These are phyloP conservation scores for Melampsora americana DNA, from an alignment of 1,284 basidiomycete genomes.

Conservation along the genomic window DNA sequence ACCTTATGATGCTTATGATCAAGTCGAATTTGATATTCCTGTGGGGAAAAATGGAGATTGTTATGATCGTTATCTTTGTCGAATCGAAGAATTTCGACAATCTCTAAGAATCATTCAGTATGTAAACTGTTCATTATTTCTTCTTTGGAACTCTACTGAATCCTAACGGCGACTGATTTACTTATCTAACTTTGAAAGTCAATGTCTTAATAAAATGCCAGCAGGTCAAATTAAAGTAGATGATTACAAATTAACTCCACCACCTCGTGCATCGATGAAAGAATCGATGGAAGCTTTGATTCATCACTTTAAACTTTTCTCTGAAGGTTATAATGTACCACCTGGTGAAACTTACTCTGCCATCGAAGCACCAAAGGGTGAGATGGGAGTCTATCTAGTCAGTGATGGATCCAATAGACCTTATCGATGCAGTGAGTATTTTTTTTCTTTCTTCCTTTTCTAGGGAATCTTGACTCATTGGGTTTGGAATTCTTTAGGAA, in stretches of 20 bases:
- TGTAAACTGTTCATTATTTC: conserved; percentile 57
- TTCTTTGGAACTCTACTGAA: not conserved
- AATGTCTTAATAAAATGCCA: conserved; percentile 97
- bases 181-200: conserved; percentile 41
- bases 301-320: conserved; percentile 96
- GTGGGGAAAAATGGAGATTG: conserved; percentile 96
- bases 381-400: conserved; percentile 95
- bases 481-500: not conserved
- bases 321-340: conserved; percentile 95
- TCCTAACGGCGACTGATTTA: not conserved
- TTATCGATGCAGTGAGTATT: conserved; percentile 82
- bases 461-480: not conserved
- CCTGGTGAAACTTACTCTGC: conserved; percentile 94
- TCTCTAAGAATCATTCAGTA: conserved; percentile 83
- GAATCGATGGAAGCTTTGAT: conserved; percentile 83
- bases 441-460: conserved; percentile 60
- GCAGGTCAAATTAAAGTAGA: conserved; percentile 89
- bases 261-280: conserved; percentile 95
- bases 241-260: conserved; percentile 96
- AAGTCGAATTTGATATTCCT: conserved; percentile 96
- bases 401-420: conserved; percentile 86
- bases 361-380: conserved; percentile 97
- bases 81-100: conserved; percentile 97
- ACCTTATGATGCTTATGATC: conserved; percentile 95
- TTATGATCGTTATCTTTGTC: conserved; percentile 89